Conservation (phyloP, 2,329 filamentous ascomycete species). For the Celoporthe dispersa region DNA sequence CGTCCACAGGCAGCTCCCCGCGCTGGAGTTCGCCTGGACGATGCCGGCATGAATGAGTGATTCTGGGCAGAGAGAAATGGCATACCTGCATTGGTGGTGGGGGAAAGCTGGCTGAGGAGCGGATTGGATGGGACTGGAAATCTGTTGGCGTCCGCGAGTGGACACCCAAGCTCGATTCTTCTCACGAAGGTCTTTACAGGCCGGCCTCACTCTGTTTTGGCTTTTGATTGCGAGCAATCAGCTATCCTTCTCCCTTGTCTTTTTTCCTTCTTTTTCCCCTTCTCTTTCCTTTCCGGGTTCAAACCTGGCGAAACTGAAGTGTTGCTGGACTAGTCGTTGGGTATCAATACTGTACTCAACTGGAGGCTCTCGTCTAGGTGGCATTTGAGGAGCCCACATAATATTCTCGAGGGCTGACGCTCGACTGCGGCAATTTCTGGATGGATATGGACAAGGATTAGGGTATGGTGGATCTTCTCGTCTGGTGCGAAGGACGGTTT, state of each 20-base stretch:
- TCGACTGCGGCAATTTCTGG: neutral
- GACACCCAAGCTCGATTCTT: neutral
- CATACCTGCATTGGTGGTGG: neutral
- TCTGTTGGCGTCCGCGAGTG: neutral
- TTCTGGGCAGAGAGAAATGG: neutral
- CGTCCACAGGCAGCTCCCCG: neutral
- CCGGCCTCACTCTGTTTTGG: neutral
- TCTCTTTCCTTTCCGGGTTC: neutral
- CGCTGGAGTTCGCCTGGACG: neutral
- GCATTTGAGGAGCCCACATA: neutral
- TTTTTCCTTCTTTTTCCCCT: neutral
- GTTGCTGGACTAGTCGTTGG: neutral
- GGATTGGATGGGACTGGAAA: neutral
- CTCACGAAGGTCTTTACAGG: neutral
- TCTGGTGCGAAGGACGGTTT: neutral
- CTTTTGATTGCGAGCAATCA: neutral
- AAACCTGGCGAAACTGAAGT: neutral
- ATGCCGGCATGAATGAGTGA: neutral
- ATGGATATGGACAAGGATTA: neutral
- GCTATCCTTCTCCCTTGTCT: neutral
- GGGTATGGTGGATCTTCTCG: neutral
- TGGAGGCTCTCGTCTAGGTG: neutral
- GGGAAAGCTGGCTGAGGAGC: neutral
- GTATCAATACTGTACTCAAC: neutral
- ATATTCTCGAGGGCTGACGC: neutral